A percentile compares a stretch with the other conserved stretches of the same genome.
Conservation (phyloP, 2,329 filamentous ascomycete species). For the Fusarium solani-melongenae region DNA sequence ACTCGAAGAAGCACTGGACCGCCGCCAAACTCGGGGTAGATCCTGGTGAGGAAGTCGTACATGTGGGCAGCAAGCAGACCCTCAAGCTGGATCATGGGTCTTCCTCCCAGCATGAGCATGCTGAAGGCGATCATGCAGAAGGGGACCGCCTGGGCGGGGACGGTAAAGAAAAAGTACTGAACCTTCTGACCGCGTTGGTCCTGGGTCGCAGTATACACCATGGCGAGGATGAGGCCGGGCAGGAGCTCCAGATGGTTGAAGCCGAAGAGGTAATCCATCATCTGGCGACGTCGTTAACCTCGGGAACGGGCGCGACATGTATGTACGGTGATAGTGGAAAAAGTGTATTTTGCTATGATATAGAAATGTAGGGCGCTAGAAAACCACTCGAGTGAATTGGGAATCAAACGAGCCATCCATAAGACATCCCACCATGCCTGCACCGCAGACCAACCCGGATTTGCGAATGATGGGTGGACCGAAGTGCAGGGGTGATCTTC, state of each 20-base stretch:
- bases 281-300: conserved; percentile 43
- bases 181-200: conserved; percentile 83
- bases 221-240: conserved; percentile 78
- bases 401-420: conserved; percentile 75
- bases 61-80: conserved; percentile 90
- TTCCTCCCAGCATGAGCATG: conserved; percentile 72
- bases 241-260: conserved; percentile 59
- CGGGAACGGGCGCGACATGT: conserved; percentile 13
- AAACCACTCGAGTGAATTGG: conserved; percentile 69
- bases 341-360: conserved; percentile 37
- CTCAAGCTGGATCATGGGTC: conserved; percentile 72
- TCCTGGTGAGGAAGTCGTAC: conserved; percentile 87
- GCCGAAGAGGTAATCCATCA: conserved; percentile 47
- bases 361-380: conserved; percentile 69
- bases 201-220: conserved; percentile 86
- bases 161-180: conserved; percentile 83
- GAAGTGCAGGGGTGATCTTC: conserved; percentile 80
- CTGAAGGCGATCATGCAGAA: conserved; percentile 82
- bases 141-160: conserved; percentile 85
- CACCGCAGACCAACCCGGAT: conserved; percentile 71
- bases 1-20: conserved; percentile 82
- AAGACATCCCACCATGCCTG: conserved; percentile 81
- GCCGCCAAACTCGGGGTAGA: conserved; percentile 90
- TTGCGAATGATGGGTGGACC: conserved; percentile 74
- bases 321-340: neutral